Evolutionary conservation across 1,284 basidiomycete species (phyloP).

Genomic region (Tilletia caries): DNA sequence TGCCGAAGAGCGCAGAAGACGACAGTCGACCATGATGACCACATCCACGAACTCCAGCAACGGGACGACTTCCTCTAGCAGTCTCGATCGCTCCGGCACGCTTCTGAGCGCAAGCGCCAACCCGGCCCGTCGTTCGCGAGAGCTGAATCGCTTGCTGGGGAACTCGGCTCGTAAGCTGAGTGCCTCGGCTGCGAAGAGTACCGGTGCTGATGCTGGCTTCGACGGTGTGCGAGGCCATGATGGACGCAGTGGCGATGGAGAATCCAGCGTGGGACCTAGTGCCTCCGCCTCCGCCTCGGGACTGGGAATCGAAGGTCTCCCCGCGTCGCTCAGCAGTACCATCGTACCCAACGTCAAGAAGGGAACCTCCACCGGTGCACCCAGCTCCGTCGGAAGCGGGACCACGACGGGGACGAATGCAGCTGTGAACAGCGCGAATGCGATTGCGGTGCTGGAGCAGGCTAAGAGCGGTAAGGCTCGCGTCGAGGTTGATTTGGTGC

Average conservation of each 20-base stretch:
- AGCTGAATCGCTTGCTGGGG: conserved; percentile 39
- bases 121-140: conserved; percentile 36
- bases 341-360: not conserved
- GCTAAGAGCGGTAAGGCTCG: conserved; percentile 61
- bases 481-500: conserved; percentile 76
- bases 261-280: not conserved
- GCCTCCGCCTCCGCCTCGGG: not conserved
- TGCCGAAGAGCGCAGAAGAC: not conserved
- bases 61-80: conserved; percentile 23
- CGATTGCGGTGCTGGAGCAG: conserved; percentile 39
- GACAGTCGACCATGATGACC: not conserved
- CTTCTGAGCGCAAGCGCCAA: conserved; percentile 37
- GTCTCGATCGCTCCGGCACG: conserved; percentile 38
- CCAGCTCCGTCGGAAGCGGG: too few species aligned
- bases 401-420: too few species aligned
- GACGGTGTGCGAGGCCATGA: not conserved
- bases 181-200: not conserved
- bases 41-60: conserved; percentile 18
- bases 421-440: too few species aligned
- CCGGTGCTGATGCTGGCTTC: too few species aligned
- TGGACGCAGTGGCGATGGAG: not conserved
- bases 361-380: too few species aligned
- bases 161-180: conserved; percentile 20
- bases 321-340: not conserved
- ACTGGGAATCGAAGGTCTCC: conserved; percentile 7